Conservation (phyloP, 2,329 filamentous ascomycete genomes). For the Fusarium azukiicola region DNA sequence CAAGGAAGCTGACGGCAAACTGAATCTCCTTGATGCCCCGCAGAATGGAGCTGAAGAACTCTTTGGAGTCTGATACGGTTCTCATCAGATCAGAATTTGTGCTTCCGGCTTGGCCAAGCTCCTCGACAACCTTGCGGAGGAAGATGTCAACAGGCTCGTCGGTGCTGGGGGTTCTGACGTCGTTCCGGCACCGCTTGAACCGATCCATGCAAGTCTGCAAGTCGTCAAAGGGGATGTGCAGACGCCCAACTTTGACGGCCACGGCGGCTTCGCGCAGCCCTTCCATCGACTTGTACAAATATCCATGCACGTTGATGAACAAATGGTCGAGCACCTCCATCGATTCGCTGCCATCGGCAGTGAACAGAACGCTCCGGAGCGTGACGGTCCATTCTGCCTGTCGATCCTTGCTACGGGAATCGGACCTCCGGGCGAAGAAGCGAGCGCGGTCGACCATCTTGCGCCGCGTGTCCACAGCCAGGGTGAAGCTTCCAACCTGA, state of each 20-base stretch:
- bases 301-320: constrained; percentile 94
- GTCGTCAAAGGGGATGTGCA: constrained; percentile 96
- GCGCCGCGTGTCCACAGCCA: constrained; percentile 93
- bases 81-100: constrained; percentile 86
- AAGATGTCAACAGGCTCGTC: constrained; percentile 79
- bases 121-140: constrained; percentile 87
- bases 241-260: constrained; percentile 92
- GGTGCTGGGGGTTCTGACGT: constrained; percentile 59
- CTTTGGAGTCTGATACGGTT: constrained; percentile 94
- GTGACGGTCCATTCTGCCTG: constrained; percentile 98
- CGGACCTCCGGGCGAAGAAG: constrained; percentile 90
- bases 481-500: constrained; percentile 90
- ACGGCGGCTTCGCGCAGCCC: constrained; percentile 95
- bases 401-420: constrained; percentile 74
- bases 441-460: constrained; percentile 96
- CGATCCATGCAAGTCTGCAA: constrained; percentile 81
- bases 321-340: constrained; percentile 94
- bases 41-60: constrained; percentile 94
- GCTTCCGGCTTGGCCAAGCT: constrained; percentile 85
- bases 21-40: constrained; percentile 98
- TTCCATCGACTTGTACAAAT: constrained; percentile 91
- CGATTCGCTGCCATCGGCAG: constrained; percentile 90
- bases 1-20: constrained; percentile 95
- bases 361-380: constrained; percentile 92
- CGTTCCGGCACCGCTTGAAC: constrained; percentile 70